Base-by-base conservation (phyloP, 1,284 basidiomycete genomes). In the Albatrellus sp. region DNA sequence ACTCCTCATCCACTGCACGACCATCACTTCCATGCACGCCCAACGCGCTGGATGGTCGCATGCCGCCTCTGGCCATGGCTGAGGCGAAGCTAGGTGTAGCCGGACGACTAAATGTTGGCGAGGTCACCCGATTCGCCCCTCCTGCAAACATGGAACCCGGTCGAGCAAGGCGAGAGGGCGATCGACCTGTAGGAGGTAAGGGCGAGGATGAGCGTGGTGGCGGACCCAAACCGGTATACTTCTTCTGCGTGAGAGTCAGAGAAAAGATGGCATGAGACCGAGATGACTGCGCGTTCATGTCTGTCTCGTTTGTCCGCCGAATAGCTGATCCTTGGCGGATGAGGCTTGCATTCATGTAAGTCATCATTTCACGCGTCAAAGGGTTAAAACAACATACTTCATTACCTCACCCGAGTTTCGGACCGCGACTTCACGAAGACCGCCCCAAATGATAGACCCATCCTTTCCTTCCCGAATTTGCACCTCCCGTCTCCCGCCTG, bases 201-300 rank as follows among this genome's bases (percentile, higher is more conserved):
- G 85, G 86, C 14, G 86, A 85, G 6, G 80, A 71, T 2, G 84
- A 85, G 41, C 84, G 75, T 32, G 80, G 77, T 3, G 82, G 79
- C 12, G 66, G 63, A 5, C 74, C 72, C 20, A 30, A 29, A 20
- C 85, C 86, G 24, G 70, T 71, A 55, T 67, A 86, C 60, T 84
- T 87, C 68, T 82, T 85, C 66, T 96, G 94, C 1, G 79, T 88
- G 42, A 99, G 70, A 5, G 90, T 97, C 46, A 99, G 72, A 37
- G 93, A 96, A 64, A 98, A 98, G 64, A 98, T 98, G 46, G 96
- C 94, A 72, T 98, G 94, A 19, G 91, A 96, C 51, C 94, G 87
- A 37, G 93, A 98, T 0, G 90, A 94, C 60, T 97, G 91, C 4
- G 91, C 88, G 60, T 98, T 98, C 94, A 98, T 98, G 57, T 93